phyloP scores from a whole-genome alignment of 768 basidiomycete genomes.

The Suillus decipiens region DNA sequence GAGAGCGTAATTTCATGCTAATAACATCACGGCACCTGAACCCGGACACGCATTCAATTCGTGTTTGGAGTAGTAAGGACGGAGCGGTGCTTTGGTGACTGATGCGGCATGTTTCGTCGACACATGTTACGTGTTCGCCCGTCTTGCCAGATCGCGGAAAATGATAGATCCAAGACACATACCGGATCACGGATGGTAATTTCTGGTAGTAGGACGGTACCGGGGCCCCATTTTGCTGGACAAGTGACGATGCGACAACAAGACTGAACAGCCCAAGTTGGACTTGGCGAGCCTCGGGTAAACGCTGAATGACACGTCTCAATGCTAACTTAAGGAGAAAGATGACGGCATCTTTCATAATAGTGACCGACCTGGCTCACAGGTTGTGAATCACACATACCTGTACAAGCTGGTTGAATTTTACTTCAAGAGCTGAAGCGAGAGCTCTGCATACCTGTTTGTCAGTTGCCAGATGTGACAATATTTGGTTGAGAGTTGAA shows the following conservation, averaged over 20 bases:
- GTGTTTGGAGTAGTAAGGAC: constrained; percentile 21
- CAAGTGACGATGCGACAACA: constrained; percentile 1
- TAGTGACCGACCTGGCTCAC: too few relatives aligned
- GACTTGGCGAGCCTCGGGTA: constrained; percentile 3
- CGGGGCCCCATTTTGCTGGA: neutral
- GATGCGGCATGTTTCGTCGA: constrained; percentile 3
- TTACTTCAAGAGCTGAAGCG: neutral
- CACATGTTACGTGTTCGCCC: neutral
- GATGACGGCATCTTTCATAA: neutral
- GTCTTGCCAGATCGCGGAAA: neutral
- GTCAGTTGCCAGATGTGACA: neutral
- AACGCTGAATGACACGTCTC: constrained; percentile 1
- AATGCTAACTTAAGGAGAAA: neutral
- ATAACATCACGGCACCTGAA: constrained; percentile 18
- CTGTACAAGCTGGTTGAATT: neutral
- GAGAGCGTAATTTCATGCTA: constrained; percentile 23
- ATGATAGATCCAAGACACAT: too few relatives aligned
- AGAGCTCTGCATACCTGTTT: neutral
- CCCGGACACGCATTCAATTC: constrained; percentile 33
- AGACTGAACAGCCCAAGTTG: neutral
- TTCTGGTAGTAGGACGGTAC: neutral
- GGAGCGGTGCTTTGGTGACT: constrained; percentile 4
- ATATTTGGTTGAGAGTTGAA: neutral
- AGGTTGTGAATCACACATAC: neutral
- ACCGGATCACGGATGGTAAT: neutral